Base-by-base conservation (phyloP, 805 yeast genomes). In the Suhomyces sp. region DNA sequence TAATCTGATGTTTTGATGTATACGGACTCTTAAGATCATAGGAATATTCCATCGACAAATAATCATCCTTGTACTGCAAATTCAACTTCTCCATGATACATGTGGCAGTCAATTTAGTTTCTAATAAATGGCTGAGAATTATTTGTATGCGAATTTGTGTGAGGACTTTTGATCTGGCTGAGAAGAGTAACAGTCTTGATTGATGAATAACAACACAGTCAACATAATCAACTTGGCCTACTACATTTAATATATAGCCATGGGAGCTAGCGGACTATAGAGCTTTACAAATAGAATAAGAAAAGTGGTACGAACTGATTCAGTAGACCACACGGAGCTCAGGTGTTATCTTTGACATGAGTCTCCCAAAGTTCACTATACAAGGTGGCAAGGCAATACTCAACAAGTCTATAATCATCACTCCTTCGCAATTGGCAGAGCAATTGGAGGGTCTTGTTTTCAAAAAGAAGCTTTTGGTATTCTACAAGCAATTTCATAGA, bases 401-500 rank as follows among this genome's bases (percentile, higher is more conserved):
- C 9, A 32, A 23, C 7, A 20, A 25, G 15, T 20, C 35, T 6
- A 16, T 30, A 8, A 20, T 38, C 11, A 3, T 14, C 5, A 23
- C 34, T 2, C 22, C 17, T 8, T 6, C n/a, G 12, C 12, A 15
- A 7, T 13, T 17, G 4, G 20, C 25, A n/a, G 33, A 37, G 13
- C 14, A 24, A 15, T 2, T 20, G 7, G 19, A 5, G 5, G 22
- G 13, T 5, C 35, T 46, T 2, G 28, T 33, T 10, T 43, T 39
- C 29, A 39, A 28, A 26, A 27, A 36, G 12, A 43, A 46, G 35
- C 38, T 47, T n/a, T 36, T 51, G 5, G 25, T 45, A 6, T 38
- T 52, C 2, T 68, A 68, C 40, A 65, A 58, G 39, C 54, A 47
- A 29, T 56, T 67, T 27, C 65, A 44, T 42, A 48, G 51, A 20